phyloP scores from a whole-genome alignment of 2,329 filamentous ascomycete species.

The Colletotrichum acutatum region DNA sequence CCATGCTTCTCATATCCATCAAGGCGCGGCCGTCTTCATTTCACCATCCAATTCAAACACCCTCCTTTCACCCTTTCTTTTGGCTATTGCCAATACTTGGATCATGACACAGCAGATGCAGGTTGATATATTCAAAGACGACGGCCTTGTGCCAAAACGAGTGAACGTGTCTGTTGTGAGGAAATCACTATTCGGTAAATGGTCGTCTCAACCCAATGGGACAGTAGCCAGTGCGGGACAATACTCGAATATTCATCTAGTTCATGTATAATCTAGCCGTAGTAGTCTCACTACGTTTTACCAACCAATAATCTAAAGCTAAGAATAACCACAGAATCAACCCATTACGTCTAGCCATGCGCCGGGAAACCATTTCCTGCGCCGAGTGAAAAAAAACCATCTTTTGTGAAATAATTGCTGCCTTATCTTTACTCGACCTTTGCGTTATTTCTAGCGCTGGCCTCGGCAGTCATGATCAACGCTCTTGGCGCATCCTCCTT shows the following conservation, averaged over 20 bases:
- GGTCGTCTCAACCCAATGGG: too few relatives aligned
- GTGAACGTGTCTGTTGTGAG: too few relatives aligned
- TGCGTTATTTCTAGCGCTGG: conserved; percentile 75
- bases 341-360: neutral
- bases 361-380: neutral
- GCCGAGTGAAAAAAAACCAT: neutral
- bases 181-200: too few relatives aligned
- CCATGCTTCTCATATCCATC: too few relatives aligned
- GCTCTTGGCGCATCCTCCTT: conserved; percentile 80
- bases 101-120: too few relatives aligned
- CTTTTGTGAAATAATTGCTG: neutral
- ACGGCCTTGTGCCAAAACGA: too few relatives aligned
- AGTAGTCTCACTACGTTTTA: neutral
- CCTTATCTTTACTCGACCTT: conserved; percentile 44
- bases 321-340: neutral
- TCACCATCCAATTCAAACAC: too few relatives aligned
- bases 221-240: neutral
- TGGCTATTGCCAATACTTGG: too few relatives aligned
- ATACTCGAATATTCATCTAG: neutral
- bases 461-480: conserved; percentile 76
- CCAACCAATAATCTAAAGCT: neutral
- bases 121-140: too few relatives aligned
- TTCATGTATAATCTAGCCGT: neutral
- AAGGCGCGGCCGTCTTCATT: too few relatives aligned
- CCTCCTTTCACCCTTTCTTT: too few relatives aligned